Evolutionary conservation across 2,329 filamentous ascomycete species (phyloP).

Genomic region (Paraconiothyrium sp.): DNA sequence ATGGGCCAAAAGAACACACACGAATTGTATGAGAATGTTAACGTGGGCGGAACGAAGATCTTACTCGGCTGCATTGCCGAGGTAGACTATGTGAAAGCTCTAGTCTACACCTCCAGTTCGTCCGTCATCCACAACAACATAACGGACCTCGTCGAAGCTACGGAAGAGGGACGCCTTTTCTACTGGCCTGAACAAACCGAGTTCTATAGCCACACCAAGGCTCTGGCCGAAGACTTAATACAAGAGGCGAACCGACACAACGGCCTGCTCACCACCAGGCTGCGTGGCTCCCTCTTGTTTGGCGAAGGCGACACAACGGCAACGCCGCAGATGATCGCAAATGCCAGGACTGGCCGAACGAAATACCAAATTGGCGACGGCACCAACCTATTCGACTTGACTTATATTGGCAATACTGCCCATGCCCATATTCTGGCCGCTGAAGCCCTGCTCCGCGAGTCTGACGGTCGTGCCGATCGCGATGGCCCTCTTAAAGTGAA

Average conservation of each 20-base stretch:
- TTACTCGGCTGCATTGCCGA: slow-evolving; percentile 29
- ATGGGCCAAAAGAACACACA: slow-evolving; percentile 14
- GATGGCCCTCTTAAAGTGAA: slow-evolving; percentile 11
- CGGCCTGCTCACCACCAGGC: slow-evolving; percentile 18
- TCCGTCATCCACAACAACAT: slow-evolving; percentile 27
- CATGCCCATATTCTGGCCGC: slow-evolving; percentile 20
- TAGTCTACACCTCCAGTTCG: slow-evolving; percentile 52
- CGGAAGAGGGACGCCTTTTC: slow-evolving; percentile 18
- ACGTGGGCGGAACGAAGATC: slow-evolving; percentile 56
- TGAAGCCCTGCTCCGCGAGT: slow-evolving; percentile 5
- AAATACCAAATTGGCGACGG: slow-evolving; percentile 16
- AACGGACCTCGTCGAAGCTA: slow-evolving; percentile 20
- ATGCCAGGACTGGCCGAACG: slow-evolving; percentile 4
- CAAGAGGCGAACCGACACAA: slow-evolving; percentile 20
- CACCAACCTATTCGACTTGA: slow-evolving; percentile 24
- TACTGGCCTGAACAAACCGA: slow-evolving; percentile 17
- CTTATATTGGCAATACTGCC: slow-evolving; percentile 17
- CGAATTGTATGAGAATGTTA: slow-evolving; percentile 53
- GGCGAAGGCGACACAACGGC: slow-evolving; percentile 18
- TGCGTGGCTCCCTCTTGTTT: slow-evolving; percentile 10
- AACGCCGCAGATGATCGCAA: slow-evolving; percentile 10
- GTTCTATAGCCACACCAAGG: slow-evolving; percentile 29
- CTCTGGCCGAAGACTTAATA: slow-evolving; percentile 25
- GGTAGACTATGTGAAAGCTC: slow-evolving; percentile 53
- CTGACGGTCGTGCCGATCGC: background rate